Base-by-base conservation (phyloP, 257 asterid genomes). In the Handroanthus guayacan region DNA sequence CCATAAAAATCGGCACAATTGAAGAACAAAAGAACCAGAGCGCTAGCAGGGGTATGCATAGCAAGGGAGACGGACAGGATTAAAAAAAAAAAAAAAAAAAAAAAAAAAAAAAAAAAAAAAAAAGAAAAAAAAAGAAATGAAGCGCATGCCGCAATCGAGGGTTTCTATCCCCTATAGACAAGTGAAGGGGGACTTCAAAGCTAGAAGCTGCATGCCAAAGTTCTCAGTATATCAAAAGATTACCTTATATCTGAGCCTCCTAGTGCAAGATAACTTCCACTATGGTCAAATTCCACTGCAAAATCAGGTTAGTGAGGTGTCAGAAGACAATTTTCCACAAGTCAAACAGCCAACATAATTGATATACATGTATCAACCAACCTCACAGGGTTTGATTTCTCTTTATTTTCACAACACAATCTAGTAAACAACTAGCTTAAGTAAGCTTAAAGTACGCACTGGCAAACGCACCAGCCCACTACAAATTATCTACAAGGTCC, bases 171-270 rank as follows among this genome's bases (percentile, higher is more conserved):
- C 18, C 48, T 25, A 1, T 5, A 55, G 43, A 37, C 71, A 2
- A 6, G 60, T 11, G 67, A 58, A 13, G 31, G 12, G 47, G 56
- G 14, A 17, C n/a, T 56, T 34, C 61, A 57, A 6, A 57, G 31
- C 45, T 38, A 50, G 31, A 69, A 39, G 41, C 47, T 25, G 17
- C 2, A 20, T 57, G 16, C 71, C 34, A 67, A 62, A 68, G 11
- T 44, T 43, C 50, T 0, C 2, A 31, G 41, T 34, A 41, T 69
- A 62, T 54, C 61, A 67, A 41, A 60, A 25, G 16, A 76, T 61
- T 86, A 92, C 99, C 98, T 87, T 69, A 84, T 85, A 78, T 95
- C 98, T 54, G 98, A 86, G 48, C 99, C 99, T 77, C 94, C 98
- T 6, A 91, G 75, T 8, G 96, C 98, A 80, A 95, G 96, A 82